Conservation (phyloP, 202 grass and related monocot genomes). For the Bolboschoenoplectus hybrid region DNA sequence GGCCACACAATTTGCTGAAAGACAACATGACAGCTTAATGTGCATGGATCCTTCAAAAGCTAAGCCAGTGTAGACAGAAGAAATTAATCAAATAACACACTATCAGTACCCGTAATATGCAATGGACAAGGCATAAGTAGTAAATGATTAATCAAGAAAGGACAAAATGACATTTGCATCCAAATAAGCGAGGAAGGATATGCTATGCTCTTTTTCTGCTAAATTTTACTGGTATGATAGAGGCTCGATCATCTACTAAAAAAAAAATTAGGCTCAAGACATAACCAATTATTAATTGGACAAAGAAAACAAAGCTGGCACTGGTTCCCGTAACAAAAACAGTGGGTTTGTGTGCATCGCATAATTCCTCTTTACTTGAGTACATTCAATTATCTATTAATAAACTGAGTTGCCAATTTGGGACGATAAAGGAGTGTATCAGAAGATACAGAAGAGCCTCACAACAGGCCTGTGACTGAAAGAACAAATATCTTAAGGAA, state of each 20-base stretch:
- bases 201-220: not conserved
- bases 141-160: not conserved
- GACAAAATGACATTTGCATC: not conserved
- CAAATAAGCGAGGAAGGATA: not conserved
- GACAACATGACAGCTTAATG: not conserved
- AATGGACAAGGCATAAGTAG: not conserved
- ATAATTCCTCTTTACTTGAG: not conserved
- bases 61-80: not conserved
- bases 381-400: not conserved
- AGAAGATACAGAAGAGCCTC: not conserved
- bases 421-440: not conserved
- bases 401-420: not conserved
- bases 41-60: not conserved
- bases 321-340: not conserved
- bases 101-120: not conserved
- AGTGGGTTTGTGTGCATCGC: not conserved
- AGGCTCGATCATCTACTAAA: not conserved
- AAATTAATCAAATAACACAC: not conserved
- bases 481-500: not conserved
- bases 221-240: not conserved
- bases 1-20: not conserved
- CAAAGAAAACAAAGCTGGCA: not conserved
- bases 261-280: not conserved
- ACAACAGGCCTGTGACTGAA: not conserved
- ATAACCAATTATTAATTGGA: not conserved